A percentile compares a stretch with the other conserved stretches of the same genome.
phyloP scores from a whole-genome alignment of 441 rosid species.

The Corymbia citriodora region DNA sequence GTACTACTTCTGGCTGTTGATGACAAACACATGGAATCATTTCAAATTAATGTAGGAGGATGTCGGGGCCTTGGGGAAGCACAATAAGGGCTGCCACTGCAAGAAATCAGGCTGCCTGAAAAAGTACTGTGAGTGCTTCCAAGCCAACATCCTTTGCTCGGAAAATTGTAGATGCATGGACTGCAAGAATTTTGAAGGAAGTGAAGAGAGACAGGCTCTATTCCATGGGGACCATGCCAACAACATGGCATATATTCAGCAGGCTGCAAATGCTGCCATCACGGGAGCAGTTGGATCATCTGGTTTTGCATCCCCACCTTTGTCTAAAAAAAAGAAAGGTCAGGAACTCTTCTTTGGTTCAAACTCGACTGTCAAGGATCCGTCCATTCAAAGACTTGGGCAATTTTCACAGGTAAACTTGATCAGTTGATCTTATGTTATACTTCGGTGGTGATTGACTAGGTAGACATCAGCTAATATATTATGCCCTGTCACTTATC shows the following conservation, averaged over 20 bases:
- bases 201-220: constrained; percentile 72
- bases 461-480: not conserved
- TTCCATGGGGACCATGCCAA: constrained; percentile 63
- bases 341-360: constrained; percentile 68
- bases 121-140: constrained; percentile 96
- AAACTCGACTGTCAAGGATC: constrained; percentile 42
- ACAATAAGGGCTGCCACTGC: constrained; percentile 93
- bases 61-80: constrained; percentile 58
- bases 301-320: constrained; percentile 68
- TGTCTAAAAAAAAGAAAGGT: constrained; percentile 77
- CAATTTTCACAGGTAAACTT: constrained; percentile 68
- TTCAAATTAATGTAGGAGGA: constrained; percentile 53
- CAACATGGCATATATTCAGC: constrained; percentile 63
- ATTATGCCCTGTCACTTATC: not conserved
- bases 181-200: constrained; percentile 95
- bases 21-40: not conserved
- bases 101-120: constrained; percentile 95
- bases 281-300: constrained; percentile 77
- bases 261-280: constrained; percentile 92
- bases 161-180: constrained; percentile 94
- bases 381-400: constrained; percentile 49
- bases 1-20: not conserved
- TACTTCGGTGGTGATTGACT: not conserved
- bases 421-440: not conserved
- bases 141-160: constrained; percentile 85